Evolutionary conservation across 257 asterid genomes (phyloP), one percentile per base, ranked within the genome.

Genomic region (Solanum raphanifolium): DNA sequence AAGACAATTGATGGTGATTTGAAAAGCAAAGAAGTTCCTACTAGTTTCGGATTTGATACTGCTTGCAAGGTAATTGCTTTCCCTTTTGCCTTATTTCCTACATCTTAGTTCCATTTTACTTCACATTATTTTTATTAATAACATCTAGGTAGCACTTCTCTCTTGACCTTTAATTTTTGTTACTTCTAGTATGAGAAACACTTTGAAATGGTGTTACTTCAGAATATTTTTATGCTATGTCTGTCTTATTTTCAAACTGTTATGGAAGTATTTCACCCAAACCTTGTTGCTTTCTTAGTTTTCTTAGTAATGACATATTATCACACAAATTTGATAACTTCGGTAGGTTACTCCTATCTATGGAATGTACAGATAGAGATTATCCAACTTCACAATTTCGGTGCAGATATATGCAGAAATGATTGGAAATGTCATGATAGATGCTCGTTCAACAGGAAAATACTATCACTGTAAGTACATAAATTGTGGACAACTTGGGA

Each of bases 391-490:
- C 81, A 66, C 58, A 82, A 83, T 66, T 82, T 60, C 31, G 81
- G 88, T 90, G 88, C 93, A 98, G 99, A 98, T 98, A 89, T 98
- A 96, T 89, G 94, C 99, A 86, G 99, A 98, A 90, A 98, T 98
- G 99, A 94, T 95, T 83, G 96, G 96, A 86, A 94, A 94, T 88
- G 98, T 95, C 87, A 95, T 95, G 98, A 86, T 94, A 52, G 99
- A 98, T 93, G 99, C 99, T 48, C 99, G 99, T 60, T 98, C 99
- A 86, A 96, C 99, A 87, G 99, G 98, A 90, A 98, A 98, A 93
- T 98, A 98, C 90, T 98, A 98, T 75, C 99, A 98, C 76, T 98
- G 99, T 98, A 89, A 93, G 99, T 90, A 66, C 73, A 78, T 6
- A 74, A 34, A 29, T 46, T 20, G 41, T 6, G 62, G 25, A 81